Percentiles rank a stretch among this genome's conserved stretches.
Conservation (phyloP, 495 filamentous ascomycete genomes). For the Geopyxis carbonaria region DNA sequence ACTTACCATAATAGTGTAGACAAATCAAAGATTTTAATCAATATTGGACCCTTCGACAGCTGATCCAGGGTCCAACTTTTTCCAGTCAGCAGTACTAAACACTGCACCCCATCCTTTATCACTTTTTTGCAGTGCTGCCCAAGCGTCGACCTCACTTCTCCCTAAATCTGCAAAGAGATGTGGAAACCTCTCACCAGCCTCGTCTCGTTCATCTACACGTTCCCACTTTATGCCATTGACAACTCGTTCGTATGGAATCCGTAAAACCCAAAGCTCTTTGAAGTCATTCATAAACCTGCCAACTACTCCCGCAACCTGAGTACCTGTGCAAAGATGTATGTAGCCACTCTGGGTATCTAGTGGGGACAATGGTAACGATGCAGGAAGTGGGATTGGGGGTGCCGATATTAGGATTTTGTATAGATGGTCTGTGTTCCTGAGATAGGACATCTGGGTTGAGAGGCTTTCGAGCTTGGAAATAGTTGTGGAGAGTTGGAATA, state of each 20-base stretch:
- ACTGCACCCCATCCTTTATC: no score
- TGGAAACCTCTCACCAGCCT: neutral
- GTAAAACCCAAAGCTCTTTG: conserved; percentile 1
- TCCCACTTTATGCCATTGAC: neutral
- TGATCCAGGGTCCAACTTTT: no score
- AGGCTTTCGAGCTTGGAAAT: no score
- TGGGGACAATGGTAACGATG: neutral
- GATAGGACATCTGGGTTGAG: neutral
- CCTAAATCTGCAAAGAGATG: neutral
- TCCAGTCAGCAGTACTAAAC: no score
- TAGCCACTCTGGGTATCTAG: neutral
- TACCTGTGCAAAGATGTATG: neutral
- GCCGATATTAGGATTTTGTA: conserved; percentile 2
- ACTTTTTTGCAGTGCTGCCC: no score
- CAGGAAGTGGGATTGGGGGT: no score
- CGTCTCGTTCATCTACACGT: neutral
- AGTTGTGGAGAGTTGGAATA: no score
- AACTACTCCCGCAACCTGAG: neutral
- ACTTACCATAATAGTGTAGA: no score
- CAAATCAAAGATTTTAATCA: no score
- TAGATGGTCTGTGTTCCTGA: neutral
- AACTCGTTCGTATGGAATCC: neutral
- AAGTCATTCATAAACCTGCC: neutral
- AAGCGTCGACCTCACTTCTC: neutral
- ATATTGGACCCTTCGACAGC: no score